These are phyloP conservation scores for Ailanthus altissimus DNA, from an alignment of 345 rosid genomes.

Conservation along the genomic window DNA sequence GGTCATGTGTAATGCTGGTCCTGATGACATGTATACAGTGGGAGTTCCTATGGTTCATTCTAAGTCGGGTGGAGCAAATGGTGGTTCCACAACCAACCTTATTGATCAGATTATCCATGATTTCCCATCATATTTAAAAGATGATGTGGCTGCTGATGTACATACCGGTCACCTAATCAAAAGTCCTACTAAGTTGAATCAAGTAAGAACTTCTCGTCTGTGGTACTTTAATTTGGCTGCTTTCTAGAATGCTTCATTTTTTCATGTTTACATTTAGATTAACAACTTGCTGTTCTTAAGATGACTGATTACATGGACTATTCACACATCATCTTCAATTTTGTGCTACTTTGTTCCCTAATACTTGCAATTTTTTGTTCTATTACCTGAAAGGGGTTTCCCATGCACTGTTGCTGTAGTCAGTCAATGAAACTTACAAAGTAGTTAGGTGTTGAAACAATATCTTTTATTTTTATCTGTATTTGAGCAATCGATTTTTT, in stretches of 20 bases:
- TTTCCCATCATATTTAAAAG: slow-evolving; percentile 14
- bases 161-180: slow-evolving; percentile 16
- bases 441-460: neutral
- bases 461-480: neutral
- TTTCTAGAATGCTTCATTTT: slow-evolving; percentile 8
- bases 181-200: slow-evolving; percentile 30
- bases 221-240: slow-evolving; percentile 1
- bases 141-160: slow-evolving; percentile 19
- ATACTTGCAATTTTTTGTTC: neutral
- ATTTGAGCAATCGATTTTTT: slow-evolving; percentile 9
- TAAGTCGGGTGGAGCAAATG: slow-evolving; percentile 32
- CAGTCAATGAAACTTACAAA: neutral
- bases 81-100: slow-evolving; percentile 21
- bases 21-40: slow-evolving; percentile 29
- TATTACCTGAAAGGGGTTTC: neutral
- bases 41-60: slow-evolving; percentile 26
- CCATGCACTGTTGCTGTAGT: neutral
- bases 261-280: slow-evolving; percentile 15
- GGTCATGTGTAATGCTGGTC: slow-evolving; percentile 25
- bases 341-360: neutral
- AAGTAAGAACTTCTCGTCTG: slow-evolving; percentile 26
- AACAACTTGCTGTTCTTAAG: neutral
- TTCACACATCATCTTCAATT: neutral
- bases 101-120: slow-evolving; percentile 22
- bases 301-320: neutral